Conservation (phyloP, 345 rosid genomes). For the Lagerstroemia speciosa region DNA sequence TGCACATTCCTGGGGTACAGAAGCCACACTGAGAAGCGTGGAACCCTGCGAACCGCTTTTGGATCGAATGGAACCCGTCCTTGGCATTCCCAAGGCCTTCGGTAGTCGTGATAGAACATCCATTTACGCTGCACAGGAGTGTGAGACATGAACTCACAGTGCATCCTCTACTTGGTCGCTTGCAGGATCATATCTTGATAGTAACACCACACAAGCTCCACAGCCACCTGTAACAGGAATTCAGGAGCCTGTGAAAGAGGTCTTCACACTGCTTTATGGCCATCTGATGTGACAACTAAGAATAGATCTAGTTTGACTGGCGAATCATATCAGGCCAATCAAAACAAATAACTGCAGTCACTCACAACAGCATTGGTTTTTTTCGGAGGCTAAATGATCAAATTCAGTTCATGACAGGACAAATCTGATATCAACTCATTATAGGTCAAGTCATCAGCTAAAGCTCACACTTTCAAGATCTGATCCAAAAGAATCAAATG, state of each 20-base stretch:
- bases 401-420: background rate
- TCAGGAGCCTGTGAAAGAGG: background rate
- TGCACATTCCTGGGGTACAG: slow-evolving; percentile 92
- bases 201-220: slow-evolving; percentile 74
- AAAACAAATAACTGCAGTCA: background rate
- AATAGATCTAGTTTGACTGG: background rate
- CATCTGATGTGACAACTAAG: background rate
- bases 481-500: background rate
- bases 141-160: slow-evolving; percentile 78
- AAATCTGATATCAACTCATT: background rate
- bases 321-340: background rate
- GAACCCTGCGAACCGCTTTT: slow-evolving; percentile 61
- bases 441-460: background rate
- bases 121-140: slow-evolving; percentile 65
- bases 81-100: slow-evolving; percentile 80
- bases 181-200: slow-evolving; percentile 53
- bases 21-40: slow-evolving; percentile 94
- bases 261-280: background rate
- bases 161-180: slow-evolving; percentile 46
- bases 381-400: background rate
- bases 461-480: background rate
- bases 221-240: slow-evolving; percentile 65
- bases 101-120: slow-evolving; percentile 68
- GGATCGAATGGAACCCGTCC: slow-evolving; percentile 80
- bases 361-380: background rate